A percentile compares a stretch with the other conserved stretches of the same genome.
Conservation (phyloP, 768 basidiomycete species). For the Russula emetica region DNA sequence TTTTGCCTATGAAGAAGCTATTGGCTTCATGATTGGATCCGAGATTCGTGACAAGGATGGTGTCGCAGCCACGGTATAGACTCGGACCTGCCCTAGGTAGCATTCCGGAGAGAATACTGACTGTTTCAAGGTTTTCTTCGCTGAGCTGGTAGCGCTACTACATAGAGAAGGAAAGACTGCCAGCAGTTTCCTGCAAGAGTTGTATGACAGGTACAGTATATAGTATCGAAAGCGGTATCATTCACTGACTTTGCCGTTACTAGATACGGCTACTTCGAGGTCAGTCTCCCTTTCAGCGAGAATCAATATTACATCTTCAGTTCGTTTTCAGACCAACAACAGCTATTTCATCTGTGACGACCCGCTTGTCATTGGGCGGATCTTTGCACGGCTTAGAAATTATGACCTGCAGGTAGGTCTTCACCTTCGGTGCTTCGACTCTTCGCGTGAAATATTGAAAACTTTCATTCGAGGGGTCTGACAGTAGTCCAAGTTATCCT, state of each 20-base stretch:
- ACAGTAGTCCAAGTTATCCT: constrained; percentile 49
- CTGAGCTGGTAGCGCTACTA: constrained; percentile 57
- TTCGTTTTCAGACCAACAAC: constrained; percentile 58
- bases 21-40: constrained; percentile 84
- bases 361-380: constrained; percentile 56
- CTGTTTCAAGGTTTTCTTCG: constrained; percentile 55
- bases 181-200: constrained; percentile 51
- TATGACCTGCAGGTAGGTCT: constrained; percentile 42
- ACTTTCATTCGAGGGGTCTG: constrained; percentile 21
- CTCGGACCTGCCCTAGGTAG: not conserved
- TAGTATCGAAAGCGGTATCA: not conserved
- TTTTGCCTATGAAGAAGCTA: constrained; percentile 90
- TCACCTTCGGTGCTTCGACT: not conserved
- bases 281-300: constrained; percentile 28
- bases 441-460: constrained; percentile 7
- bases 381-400: constrained; percentile 64
- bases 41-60: constrained; percentile 86
- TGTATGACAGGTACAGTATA: constrained; percentile 52
- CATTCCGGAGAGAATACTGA: not conserved
- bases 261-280: constrained; percentile 80
- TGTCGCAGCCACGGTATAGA: constrained; percentile 66
- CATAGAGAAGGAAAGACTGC: constrained; percentile 50
- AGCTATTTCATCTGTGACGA: constrained; percentile 78
- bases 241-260: constrained; percentile 4
- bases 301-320: not conserved